Base-by-base conservation (phyloP, 768 basidiomycete species). In the Xerocomellus intermedius region DNA sequence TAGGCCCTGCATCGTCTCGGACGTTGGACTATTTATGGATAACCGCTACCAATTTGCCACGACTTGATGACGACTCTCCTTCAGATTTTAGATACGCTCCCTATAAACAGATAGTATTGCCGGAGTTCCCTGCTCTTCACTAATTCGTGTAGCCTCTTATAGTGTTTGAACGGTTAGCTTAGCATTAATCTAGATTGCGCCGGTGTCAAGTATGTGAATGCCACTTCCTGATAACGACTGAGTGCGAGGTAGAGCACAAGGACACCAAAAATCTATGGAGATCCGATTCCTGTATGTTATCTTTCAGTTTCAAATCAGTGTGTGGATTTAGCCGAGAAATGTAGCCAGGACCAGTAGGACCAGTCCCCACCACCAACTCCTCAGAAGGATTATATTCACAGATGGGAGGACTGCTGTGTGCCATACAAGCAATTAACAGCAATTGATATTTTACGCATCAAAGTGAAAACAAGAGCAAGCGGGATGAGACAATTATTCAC, bases 401-500 rank as follows among this genome's bases (percentile, higher is more conserved):
- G 9, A 17, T 16, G 28, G 2, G 16, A 19, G 28, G 13, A 14
- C 26, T 3, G 17, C n/a, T 19, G 30, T 3, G 24, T 28, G 17
- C 57, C 21, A 8, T 24, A 37, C 35, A 50, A 19, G 22, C 10
- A 17, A 38, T 35, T 10, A 24, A 26, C 10, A 14, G 13, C 13
- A 42, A 36, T 24, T 12, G n/a, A 17, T 19, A 36, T 49, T 16
- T 22, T 9, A 30, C 21, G 48, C 8, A 33, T 38, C 2, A 13
- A 47, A 48, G 26, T 8, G 24, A 33, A 35, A 19, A 43, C 43
- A 51, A 42, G 56, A 36, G 19, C 35, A 28, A 28, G 17, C 21
- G 36, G 21, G 13, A 22, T 30, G 50, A 46, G 54, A 48, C 51
- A 19, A 46, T 39, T 21, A n/a, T 38, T 73, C 64, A 80, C 19